A percentile compares a stretch with the other conserved stretches of the same genome.
phyloP scores from a whole-genome alignment of 192 early-diverging fungal species.

The Linnemannia exigua region DNA sequence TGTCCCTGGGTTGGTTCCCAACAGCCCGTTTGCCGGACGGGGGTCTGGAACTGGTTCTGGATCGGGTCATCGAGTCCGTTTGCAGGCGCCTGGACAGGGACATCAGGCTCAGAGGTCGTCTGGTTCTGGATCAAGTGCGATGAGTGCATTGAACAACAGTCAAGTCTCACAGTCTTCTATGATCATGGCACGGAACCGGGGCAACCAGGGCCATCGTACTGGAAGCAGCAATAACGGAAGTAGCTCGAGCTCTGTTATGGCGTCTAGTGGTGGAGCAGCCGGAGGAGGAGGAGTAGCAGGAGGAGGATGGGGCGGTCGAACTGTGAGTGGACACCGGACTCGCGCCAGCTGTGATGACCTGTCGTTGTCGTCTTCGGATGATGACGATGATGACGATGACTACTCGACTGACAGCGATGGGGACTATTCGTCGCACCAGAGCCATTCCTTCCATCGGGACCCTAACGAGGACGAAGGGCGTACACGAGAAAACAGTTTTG shows the following conservation, averaged over 20 bases:
- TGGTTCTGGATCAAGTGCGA: slow-evolving; percentile 34
- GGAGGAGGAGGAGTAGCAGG: not conserved
- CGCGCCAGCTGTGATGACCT: slow-evolving; percentile 45
- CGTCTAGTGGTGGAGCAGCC: not conserved
- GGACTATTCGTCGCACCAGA: slow-evolving; percentile 27
- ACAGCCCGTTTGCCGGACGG: not conserved
- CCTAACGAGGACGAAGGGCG: not conserved
- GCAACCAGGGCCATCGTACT: slow-evolving; percentile 20
- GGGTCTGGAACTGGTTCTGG: not conserved
- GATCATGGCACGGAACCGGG: not conserved
- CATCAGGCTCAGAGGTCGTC: slow-evolving; percentile 47
- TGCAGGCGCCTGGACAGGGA: slow-evolving; percentile 37
- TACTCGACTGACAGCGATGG: slow-evolving; percentile 54
- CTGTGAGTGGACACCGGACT: slow-evolving; percentile 30
- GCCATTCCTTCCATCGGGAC: not conserved
- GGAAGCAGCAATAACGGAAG: slow-evolving; percentile 43
- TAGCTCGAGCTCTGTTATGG: slow-evolving; percentile 32
- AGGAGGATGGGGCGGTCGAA: not conserved
- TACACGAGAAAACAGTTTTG: slow-evolving; percentile 41
- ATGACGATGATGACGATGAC: slow-evolving; percentile 50
- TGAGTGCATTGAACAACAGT: not conserved
- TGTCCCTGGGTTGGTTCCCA: slow-evolving; percentile 4
- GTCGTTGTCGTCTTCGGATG: slow-evolving; percentile 51
- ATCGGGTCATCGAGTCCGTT: slow-evolving; percentile 15
- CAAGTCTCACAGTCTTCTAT: not conserved